These are phyloP conservation scores for Phyllostachys edulis DNA, from an alignment of 176 grass and related monocot genomes.

Conservation along the genomic window DNA sequence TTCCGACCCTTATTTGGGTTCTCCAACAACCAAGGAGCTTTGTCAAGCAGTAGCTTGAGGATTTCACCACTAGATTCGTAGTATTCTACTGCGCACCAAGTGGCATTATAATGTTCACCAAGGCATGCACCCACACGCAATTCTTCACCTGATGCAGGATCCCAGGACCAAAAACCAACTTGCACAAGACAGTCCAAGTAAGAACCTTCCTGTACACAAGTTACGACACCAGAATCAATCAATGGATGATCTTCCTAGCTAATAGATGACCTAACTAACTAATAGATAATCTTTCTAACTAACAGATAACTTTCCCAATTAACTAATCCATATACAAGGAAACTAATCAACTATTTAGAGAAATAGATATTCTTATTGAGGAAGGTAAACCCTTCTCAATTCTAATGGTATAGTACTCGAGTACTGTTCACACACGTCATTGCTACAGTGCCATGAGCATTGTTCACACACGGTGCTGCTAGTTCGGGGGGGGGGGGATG, in stretches of 20 bases:
- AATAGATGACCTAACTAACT: no score
- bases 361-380: not conserved
- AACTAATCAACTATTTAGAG: no score
- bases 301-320: no score
- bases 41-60: constrained; percentile 47
- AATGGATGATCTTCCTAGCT: no score
- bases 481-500: no score
- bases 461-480: no score
- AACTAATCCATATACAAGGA: no score
- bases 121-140: constrained; percentile 60
- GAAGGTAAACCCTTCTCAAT: no score
- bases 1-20: constrained; percentile 53
- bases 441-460: no score
- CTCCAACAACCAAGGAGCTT: constrained; percentile 55
- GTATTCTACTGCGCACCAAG: constrained; percentile 62
- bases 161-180: constrained; percentile 66
- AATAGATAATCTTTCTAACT: no score
- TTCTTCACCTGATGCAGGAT: constrained; percentile 50
- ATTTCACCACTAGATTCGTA: constrained; percentile 57
- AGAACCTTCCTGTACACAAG: constrained; percentile 47
- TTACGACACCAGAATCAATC: not conserved
- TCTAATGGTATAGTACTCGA: no score
- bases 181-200: constrained; percentile 44
- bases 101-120: constrained; percentile 52
- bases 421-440: no score